phyloP scores from a whole-genome alignment of 2,329 filamentous ascomycete species.

The Acarospora socialis region DNA sequence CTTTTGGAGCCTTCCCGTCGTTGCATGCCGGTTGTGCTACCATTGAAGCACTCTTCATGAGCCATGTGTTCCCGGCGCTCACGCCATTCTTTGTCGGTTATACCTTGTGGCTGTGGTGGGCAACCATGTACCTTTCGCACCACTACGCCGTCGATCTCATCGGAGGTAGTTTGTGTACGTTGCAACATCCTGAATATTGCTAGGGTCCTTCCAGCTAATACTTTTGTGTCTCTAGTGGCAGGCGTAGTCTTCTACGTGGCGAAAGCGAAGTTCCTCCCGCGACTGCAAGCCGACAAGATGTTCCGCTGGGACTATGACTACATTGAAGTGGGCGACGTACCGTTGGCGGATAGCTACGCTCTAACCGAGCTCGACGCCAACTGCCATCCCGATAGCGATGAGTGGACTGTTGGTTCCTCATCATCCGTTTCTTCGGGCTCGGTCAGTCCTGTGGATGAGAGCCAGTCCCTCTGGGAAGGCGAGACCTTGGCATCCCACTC shows the following conservation, averaged over 20 bases:
- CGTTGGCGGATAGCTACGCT: constrained; percentile 38
- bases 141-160: constrained; percentile 94
- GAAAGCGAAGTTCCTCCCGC: constrained; percentile 66
- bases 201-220: constrained; percentile 3
- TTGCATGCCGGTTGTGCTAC: constrained; percentile 83
- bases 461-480: constrained; percentile 41
- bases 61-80: constrained; percentile 74
- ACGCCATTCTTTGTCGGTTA: constrained; percentile 70
- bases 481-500: constrained; percentile 37
- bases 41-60: constrained; percentile 83
- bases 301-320: constrained; percentile 95
- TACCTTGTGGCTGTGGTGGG: constrained; percentile 92
- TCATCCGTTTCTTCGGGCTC: constrained; percentile 57
- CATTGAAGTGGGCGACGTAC: constrained; percentile 62
- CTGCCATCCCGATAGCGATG: constrained; percentile 56
- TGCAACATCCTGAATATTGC: constrained; percentile 16
- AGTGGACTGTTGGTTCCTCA: constrained; percentile 79
- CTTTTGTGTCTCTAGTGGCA: constrained; percentile 34
- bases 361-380: constrained; percentile 43
- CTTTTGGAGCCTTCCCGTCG: constrained; percentile 90
- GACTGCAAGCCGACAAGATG: constrained; percentile 68
- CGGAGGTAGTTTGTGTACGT: constrained; percentile 51
- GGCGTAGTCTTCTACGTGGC: constrained; percentile 70
- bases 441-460: constrained; percentile 47
- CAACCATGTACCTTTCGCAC: constrained; percentile 94